Base-by-base conservation (phyloP, 2,329 filamentous ascomycete genomes). In the Parasarocladium wereldwijsianum region DNA sequence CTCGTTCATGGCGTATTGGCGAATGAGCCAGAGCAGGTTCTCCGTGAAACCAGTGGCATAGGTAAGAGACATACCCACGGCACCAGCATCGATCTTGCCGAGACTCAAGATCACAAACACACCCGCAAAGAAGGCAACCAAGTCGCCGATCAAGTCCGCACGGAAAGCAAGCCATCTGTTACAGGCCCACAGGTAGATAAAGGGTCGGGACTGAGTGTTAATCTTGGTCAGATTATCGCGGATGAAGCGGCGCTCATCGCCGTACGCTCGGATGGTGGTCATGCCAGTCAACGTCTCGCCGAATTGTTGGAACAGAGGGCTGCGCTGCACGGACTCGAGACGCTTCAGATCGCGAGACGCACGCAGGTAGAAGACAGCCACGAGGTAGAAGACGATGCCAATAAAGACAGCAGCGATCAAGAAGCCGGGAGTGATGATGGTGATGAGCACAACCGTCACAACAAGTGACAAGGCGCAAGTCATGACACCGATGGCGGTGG, bases 21-120 rank as follows among this genome's bases (percentile, higher is more conserved):
- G 77, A 17, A 98, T 86, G 32, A 96, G 75, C 90, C 90, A 98
- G 12, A 98, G 60, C 6, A 98, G 80, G 40, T 93, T 96, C 52
- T 98, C 90, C 0, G 86, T 93, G 46, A 98, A 98, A 2, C 83
- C 87, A 41, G 98, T 83, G 11, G 90, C 90, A 46, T 98, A 98
- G 29, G 84, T 93, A 44, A 98, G 62, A 5, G 90, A 93, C 37
- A 98, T 70, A 60, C 90, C 90, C 18, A 87, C 90, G 28, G 86
- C 81, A 38, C 90, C 90, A 24, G 90, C 75, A 52, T 96, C 84
- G 32, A 96, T 80, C 32, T 61, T 73, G 22, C 83, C 84, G 16
- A 92, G 68, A 43, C 77, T 92, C 26, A 81, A 49, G 31, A 96
- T 77, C 34, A 98, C 80, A 44, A 98, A 96, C 5, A 80, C 76